Evolutionary conservation across 2,329 filamentous ascomycete species (phyloP), one percentile per base, ranked within the genome.

Genomic region (Huntiella decipiens): DNA sequence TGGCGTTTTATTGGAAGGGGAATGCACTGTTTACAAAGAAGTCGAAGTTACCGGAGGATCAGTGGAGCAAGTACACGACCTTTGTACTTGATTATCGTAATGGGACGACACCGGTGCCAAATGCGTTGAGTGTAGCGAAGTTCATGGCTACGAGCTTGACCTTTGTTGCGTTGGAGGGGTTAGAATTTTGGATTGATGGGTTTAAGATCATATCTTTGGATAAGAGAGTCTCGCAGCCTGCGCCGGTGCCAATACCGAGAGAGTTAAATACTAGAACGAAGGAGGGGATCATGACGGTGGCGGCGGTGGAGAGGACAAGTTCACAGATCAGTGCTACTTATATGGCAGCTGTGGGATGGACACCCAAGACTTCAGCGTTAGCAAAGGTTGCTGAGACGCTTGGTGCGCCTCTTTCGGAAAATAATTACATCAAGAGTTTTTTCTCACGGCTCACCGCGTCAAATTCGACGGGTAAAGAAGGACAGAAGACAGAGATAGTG

Each of bases 1-100:
- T 98, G 84, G 88, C 88, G 0, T 98, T 98, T 58, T 98, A 95
- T 65, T 98, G 91, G 92, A 96, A 95, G 61, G 87, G 82, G n/a
- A 96, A 96, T 60, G 84, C 85, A 4, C 71, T 98, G 1, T 96
- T 94, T 59, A 98, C 92, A 17, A 81, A 87, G 55, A 83, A 85
- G 54, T 70, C 91, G 16, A 77, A 78, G 53, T 64, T 95, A 5
- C 77, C 81, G 1, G 67, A 74, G 39, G 73, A 74, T 17, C 71
- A 85, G 56, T 63, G 68, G 12, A 80, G 70, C 46, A 66, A 67
- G 31, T 74, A 88, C 54, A 98, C 92, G 2, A 82, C 80, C n/a
- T 98, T 98, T 58, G 78, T 95, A 40, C 70, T 98, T 40, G 87
- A 96, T 57, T 95, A 96, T 61, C 74, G 91, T 56, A 95, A 92